These are phyloP conservation scores for Jasminum sambac DNA, from an alignment of 257 asterid genomes.

Conservation along the genomic window DNA sequence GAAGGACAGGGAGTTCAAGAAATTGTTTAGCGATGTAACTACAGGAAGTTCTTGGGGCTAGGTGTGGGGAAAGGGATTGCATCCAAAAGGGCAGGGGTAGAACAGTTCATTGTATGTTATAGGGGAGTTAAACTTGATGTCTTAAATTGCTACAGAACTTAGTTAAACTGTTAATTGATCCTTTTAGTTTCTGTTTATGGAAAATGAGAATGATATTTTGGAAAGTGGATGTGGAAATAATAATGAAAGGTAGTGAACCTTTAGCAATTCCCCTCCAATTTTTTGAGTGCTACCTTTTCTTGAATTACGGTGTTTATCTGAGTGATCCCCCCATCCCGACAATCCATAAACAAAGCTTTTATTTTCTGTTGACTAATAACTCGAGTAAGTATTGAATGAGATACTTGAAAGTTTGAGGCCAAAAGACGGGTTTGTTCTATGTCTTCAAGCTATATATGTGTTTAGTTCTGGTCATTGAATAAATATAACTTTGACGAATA, in stretches of 20 bases:
- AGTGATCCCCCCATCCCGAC: no score
- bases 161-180: not conserved
- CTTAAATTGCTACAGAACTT: not conserved
- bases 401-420: no score
- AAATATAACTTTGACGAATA: no score
- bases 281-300: no score
- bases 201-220: not conserved
- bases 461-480: no score
- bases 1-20: not conserved
- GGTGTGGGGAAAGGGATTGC: not conserved
- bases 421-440: no score
- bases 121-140: not conserved
- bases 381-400: no score
- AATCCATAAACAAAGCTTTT: no score
- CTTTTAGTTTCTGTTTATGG: not conserved
- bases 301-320: no score
- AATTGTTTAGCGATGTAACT: not conserved
- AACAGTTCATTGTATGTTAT: not conserved
- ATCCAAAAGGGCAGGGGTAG: not conserved
- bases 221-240: not conserved
- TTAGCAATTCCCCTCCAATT: not conserved
- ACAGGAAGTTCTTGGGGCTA: not conserved
- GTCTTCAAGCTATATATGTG: no score
- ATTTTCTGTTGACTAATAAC: no score
- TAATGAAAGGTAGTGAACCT: not conserved